phyloP scores from a whole-genome alignment of 805 yeast species.

The Allodekkera sacchari region DNA sequence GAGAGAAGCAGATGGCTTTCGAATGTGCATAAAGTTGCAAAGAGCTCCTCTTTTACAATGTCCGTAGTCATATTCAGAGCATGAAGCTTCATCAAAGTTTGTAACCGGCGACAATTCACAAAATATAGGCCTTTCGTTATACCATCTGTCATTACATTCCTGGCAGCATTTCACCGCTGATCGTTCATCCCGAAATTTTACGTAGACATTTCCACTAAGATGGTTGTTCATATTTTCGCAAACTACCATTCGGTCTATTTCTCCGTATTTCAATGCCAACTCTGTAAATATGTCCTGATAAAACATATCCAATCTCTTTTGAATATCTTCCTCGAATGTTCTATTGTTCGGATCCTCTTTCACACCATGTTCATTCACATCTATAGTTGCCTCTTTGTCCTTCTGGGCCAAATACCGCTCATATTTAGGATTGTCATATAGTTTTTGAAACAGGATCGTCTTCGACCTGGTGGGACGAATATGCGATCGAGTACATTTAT shows the following conservation, averaged over 20 bases:
- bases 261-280: slow-evolving; percentile 37
- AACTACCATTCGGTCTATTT: slow-evolving; percentile 55
- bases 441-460: slow-evolving; percentile 56
- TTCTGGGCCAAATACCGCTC: slow-evolving; percentile 1
- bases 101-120: slow-evolving; percentile 73
- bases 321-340: slow-evolving; percentile 25
- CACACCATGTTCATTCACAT: too few species aligned
- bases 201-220: slow-evolving; percentile 78
- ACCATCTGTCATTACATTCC: slow-evolving; percentile 74
- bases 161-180: slow-evolving; percentile 56
- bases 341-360: slow-evolving; percentile 2
- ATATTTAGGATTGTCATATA: slow-evolving; percentile 51
- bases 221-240: slow-evolving; percentile 82
- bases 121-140: slow-evolving; percentile 65
- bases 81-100: slow-evolving; percentile 61
- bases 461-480: slow-evolving; percentile 55
- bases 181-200: slow-evolving; percentile 44
- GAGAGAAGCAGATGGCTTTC: slow-evolving; percentile 37
- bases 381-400: background rate
- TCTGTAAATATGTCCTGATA: slow-evolving; percentile 68
- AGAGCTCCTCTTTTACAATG: slow-evolving; percentile 71
- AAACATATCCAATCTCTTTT: slow-evolving; percentile 48
- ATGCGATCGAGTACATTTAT: slow-evolving; percentile 71
- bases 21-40: slow-evolving; percentile 83
- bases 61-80: slow-evolving; percentile 58